Percentiles rank a stretch among this genome's conserved stretches.
Conservation (phyloP, 2,329 filamentous ascomycete species). For the Chrysoporthe cubensis region DNA sequence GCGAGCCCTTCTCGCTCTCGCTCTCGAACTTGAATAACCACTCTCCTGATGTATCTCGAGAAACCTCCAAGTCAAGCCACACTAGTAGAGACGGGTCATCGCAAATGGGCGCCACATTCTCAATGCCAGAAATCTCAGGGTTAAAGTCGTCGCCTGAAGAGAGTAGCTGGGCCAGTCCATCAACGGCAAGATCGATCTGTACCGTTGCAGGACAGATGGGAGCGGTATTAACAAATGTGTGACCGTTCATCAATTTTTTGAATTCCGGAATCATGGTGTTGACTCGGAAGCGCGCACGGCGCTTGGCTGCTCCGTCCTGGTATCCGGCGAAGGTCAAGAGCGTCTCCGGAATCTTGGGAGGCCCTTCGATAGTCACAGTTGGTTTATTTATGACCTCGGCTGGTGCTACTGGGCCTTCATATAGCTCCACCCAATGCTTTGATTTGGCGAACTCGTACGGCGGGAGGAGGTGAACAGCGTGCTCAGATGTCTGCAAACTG, state of each 20-base stretch:
- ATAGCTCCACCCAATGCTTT: slow-evolving; percentile 43
- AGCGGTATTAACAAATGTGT: slow-evolving; percentile 44
- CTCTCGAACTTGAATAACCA: not conserved
- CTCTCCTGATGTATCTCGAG: too few species aligned
- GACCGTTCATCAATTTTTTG: slow-evolving; percentile 39
- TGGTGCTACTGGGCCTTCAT: not conserved
- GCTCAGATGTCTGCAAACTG: slow-evolving; percentile 26
- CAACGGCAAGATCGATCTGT: slow-evolving; percentile 39
- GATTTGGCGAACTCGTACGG: slow-evolving; percentile 47
- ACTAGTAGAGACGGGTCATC: slow-evolving; percentile 35
- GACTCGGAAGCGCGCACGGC: slow-evolving; percentile 44
- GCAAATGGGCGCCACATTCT: slow-evolving; percentile 39
- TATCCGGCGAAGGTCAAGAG: slow-evolving; percentile 28
- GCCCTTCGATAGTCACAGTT: not conserved
- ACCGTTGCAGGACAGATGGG: slow-evolving; percentile 45
- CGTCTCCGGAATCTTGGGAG: slow-evolving; percentile 27
- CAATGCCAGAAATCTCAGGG: slow-evolving; percentile 37
- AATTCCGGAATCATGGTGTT: slow-evolving; percentile 44
- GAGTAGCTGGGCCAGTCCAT: slow-evolving; percentile 36
- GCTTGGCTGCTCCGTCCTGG: slow-evolving; percentile 23
- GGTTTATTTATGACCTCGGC: not conserved
- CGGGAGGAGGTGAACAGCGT: slow-evolving; percentile 37
- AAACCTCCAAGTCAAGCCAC: slow-evolving; percentile 34
- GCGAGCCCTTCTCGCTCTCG: not conserved
- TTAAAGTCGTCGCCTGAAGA: too few species aligned